These are phyloP conservation scores for Silene vulgaris DNA, from an alignment of 179 eudicot species.

Conservation along the genomic window DNA sequence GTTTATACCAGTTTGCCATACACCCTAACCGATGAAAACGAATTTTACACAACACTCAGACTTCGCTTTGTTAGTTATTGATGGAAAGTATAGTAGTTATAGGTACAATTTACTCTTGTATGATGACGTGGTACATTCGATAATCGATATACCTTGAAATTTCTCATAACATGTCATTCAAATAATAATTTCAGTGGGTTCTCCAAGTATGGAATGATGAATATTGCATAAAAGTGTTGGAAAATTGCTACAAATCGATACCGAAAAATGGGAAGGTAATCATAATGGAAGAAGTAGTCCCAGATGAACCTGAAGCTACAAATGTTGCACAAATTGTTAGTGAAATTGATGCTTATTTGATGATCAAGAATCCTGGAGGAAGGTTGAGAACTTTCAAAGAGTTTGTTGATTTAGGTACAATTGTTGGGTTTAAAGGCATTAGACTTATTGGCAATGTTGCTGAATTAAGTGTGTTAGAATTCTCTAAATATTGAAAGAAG, in stretches of 20 bases:
- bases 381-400: neutral
- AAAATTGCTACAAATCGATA: conserved; percentile 1
- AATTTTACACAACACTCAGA: too few relatives aligned
- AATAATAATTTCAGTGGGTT: neutral
- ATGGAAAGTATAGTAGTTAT: too few relatives aligned
- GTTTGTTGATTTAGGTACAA: neutral
- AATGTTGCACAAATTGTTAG: neutral
- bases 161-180: too few relatives aligned
- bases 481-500: neutral
- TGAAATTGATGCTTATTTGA: conserved; percentile 3
- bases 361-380: conserved; percentile 11
- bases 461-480: conserved; percentile 1
- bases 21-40: too few relatives aligned
- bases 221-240: neutral
- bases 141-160: too few relatives aligned
- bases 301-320: neutral
- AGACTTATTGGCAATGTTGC: neutral
- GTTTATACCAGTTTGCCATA: too few relatives aligned
- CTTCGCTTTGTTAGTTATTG: too few relatives aligned
- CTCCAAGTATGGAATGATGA: conserved; percentile 8
- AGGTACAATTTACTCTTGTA: too few relatives aligned
- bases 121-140: too few relatives aligned
- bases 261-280: conserved; percentile 9
- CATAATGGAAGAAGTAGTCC: neutral
- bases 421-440: neutral